Base-by-base conservation (phyloP, 805 yeast species). In the Barnettozyma vustinii region DNA sequence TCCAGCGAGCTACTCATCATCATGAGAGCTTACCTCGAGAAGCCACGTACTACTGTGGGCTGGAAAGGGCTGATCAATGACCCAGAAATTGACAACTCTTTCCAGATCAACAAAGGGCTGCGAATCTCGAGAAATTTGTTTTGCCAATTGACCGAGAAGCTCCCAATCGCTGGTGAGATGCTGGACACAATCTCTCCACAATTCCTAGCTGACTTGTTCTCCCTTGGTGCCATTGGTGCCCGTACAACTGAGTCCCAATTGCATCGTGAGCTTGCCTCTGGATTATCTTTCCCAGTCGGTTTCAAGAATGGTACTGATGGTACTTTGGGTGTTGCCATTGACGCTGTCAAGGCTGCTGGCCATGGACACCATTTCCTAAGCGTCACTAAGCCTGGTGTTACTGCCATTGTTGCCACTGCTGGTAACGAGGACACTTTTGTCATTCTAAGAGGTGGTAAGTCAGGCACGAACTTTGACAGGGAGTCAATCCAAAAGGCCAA, bases 271-370 rank as follows among this genome's bases (percentile, higher is more conserved):
- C 79, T 92, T 58, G 96, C 98, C 4, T 90, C 97, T 1, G 99
- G 98, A 30, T 74, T 94, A 42, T 87, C 96, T 3, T 92, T 94
- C 89, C 99, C 99, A 40, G 89, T 92, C 51, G 99, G 99, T 47
- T 92, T 92, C 84, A 92, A 92, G 68, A 92, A 92, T 65, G 98
- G 98, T 64, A 92, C 99, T 37, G 98, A 94, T 67, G 99, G 99
- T 63, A 82, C 91, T 41, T 70, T 94, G 45, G 95, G 89, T 58
- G 97, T 92, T 54, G 96, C 97, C 33, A 76, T 92, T 54, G 99
- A 92, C 64, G 99, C 99, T 26, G 79, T 89, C 64, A 78, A 88
- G 62, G 92, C 98, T 43, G 95, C 98, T 40, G 74, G 91, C 25
- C 88, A 87, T 67, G 88, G 95, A 9, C 99, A 92, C 66, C 97